Conservation (phyloP, 2,329 filamentous ascomycete species). For the Massarina eburnea region DNA sequence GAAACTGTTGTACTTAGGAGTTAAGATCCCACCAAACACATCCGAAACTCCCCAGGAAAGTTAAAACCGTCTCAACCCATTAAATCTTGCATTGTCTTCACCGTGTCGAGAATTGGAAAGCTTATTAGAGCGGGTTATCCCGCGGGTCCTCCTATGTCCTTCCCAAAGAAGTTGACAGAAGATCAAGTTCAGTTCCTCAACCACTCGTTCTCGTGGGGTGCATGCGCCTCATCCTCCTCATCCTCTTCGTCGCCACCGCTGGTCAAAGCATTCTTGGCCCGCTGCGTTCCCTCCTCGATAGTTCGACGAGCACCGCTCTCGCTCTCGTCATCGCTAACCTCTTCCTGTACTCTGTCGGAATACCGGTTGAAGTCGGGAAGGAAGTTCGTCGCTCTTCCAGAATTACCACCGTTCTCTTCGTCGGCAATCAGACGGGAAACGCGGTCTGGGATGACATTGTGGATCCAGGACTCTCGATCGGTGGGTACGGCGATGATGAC, state of each 20-base stretch:
- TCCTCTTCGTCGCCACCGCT: constrained; percentile 10
- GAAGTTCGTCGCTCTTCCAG: constrained; percentile 30
- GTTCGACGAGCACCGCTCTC: constrained; percentile 18
- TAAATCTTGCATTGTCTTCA: too few species aligned
- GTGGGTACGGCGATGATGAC: constrained; percentile 34
- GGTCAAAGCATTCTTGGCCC: constrained; percentile 19
- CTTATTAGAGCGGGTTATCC: too few species aligned
- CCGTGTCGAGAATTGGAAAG: too few species aligned
- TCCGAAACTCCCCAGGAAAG: too few species aligned
- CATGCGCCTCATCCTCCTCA: constrained; percentile 16
- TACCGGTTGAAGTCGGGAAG: constrained; percentile 31
- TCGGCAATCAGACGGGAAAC: constrained; percentile 35
- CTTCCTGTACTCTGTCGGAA: constrained; percentile 34
- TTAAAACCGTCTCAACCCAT: too few species aligned
- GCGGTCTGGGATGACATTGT: constrained; percentile 31
- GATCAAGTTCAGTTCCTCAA: background rate
- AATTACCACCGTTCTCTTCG: constrained; percentile 24
- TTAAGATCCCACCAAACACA: too few species aligned
- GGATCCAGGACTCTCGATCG: constrained; percentile 34
- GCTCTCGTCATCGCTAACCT: constrained; percentile 17
- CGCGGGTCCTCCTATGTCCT: too few species aligned
- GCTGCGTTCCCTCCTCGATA: constrained; percentile 22
- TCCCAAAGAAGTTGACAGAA: too few species aligned
- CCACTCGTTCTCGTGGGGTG: constrained; percentile 29
- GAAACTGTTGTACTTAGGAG: too few species aligned